Conservation (phyloP, 176 grass and related monocot genomes). For the Echinochloa phyllopogon region DNA sequence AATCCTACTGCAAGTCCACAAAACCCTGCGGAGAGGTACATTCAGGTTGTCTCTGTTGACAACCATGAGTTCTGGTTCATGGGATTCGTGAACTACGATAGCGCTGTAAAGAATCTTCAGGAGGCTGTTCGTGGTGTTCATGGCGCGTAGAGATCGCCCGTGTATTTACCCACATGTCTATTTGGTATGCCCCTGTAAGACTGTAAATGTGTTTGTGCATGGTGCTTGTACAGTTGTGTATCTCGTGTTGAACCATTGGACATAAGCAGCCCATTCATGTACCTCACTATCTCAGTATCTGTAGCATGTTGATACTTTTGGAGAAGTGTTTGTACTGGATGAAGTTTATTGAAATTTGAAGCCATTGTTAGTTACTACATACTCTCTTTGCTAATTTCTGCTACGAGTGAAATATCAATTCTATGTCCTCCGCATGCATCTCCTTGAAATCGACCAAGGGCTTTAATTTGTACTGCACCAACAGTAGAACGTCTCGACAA, state of each 20-base stretch:
- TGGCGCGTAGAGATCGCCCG: slow-evolving; percentile 25
- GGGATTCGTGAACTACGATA: slow-evolving; percentile 60
- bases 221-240: slow-evolving; percentile 8
- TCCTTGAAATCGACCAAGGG: no score
- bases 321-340: background rate
- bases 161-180: background rate
- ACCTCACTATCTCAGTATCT: background rate
- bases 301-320: background rate
- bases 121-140: slow-evolving; percentile 29
- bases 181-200: background rate
- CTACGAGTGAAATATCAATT: background rate
- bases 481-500: no score
- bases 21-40: slow-evolving; percentile 63
- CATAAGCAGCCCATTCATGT: slow-evolving; percentile 16
- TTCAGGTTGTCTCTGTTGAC: slow-evolving; percentile 46
- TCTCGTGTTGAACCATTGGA: background rate
- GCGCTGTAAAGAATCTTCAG: slow-evolving; percentile 55
- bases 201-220: slow-evolving; percentile 10
- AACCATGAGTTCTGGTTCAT: slow-evolving; percentile 71
- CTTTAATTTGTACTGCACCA: no score
- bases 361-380: background rate
- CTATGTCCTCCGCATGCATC: background rate
- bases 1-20: slow-evolving; percentile 49
- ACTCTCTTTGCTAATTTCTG: background rate
- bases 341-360: background rate